Conservation (phyloP, 1,284 basidiomycete species). For the Ustilago xerochloae region DNA sequence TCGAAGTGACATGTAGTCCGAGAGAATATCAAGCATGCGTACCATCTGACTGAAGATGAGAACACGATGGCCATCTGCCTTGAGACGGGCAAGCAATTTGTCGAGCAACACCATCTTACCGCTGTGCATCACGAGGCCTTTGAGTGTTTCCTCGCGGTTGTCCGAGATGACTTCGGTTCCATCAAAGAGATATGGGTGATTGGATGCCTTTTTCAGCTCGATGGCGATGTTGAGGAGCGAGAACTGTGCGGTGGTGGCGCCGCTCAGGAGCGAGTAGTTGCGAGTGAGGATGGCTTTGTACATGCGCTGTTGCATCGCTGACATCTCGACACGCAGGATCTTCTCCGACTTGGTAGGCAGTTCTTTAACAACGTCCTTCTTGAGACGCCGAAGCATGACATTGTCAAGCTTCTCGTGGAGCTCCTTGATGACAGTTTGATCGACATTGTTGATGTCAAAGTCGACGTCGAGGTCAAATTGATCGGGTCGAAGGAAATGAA, state of each 20-base stretch:
- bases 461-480: slow-evolving; percentile 85
- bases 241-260: slow-evolving; percentile 80
- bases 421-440: slow-evolving; percentile 76
- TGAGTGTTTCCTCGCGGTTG: slow-evolving; percentile 78
- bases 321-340: slow-evolving; percentile 98
- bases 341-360: slow-evolving; percentile 98
- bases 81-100: slow-evolving; percentile 70
- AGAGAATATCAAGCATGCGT: slow-evolving; percentile 96
- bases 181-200: slow-evolving; percentile 97
- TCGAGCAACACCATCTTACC: slow-evolving; percentile 72
- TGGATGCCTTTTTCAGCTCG: slow-evolving; percentile 71
- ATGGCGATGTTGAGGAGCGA: slow-evolving; percentile 74
- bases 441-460: slow-evolving; percentile 80
- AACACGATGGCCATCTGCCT: slow-evolving; percentile 70
- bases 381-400: slow-evolving; percentile 93
- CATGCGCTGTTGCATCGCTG: slow-evolving; percentile 93
- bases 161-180: slow-evolving; percentile 86
- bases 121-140: slow-evolving; percentile 70
- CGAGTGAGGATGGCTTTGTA: slow-evolving; percentile 98
- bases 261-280: slow-evolving; percentile 92
- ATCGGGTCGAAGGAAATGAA: slow-evolving; percentile 99
- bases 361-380: slow-evolving; percentile 96
- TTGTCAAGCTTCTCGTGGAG: slow-evolving; percentile 92
- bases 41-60: slow-evolving; percentile 91
- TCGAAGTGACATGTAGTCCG: slow-evolving; percentile 91